Conservation (phyloP, 73 alveolate genomes). For the Paramecium caudatum region DNA sequence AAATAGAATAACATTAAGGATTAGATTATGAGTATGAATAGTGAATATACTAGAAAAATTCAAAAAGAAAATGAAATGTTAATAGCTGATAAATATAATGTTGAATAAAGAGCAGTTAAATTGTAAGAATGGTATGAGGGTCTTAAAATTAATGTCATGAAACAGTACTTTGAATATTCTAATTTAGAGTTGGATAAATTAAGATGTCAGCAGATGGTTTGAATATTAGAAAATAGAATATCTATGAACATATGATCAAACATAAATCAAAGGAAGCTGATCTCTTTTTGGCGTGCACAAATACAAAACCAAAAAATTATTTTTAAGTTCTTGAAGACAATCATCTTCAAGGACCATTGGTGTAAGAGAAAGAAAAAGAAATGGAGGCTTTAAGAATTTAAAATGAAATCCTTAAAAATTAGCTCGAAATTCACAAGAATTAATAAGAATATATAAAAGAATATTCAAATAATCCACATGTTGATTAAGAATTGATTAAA, state of each 20-base stretch:
- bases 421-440: not conserved
- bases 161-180: conserved; percentile 1
- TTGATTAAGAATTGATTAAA: not conserved
- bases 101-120: conserved; percentile 49
- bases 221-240: not conserved
- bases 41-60: not conserved
- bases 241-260: conserved; percentile 48
- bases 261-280: conserved; percentile 63
- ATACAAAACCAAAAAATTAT: not conserved
- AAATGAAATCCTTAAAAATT: conserved; percentile 17
- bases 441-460: not conserved
- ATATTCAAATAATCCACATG: conserved; percentile 35
- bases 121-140: conserved; percentile 5
- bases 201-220: conserved; percentile 23
- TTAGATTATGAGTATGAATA: conserved; percentile 24
- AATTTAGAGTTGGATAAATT: conserved; percentile 5
- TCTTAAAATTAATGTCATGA: conserved; percentile 26
- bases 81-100: conserved; percentile 28
- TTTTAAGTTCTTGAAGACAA: conserved; percentile 12
- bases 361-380: conserved; percentile 52
- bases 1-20: conserved; percentile 7
- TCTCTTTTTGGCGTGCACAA: not conserved
- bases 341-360: conserved; percentile 16
- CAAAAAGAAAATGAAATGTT: conserved; percentile 18
- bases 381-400: conserved; percentile 10